Conservation (phyloP, 352 stramenopile species). For the Globisporangium alternatum region DNA sequence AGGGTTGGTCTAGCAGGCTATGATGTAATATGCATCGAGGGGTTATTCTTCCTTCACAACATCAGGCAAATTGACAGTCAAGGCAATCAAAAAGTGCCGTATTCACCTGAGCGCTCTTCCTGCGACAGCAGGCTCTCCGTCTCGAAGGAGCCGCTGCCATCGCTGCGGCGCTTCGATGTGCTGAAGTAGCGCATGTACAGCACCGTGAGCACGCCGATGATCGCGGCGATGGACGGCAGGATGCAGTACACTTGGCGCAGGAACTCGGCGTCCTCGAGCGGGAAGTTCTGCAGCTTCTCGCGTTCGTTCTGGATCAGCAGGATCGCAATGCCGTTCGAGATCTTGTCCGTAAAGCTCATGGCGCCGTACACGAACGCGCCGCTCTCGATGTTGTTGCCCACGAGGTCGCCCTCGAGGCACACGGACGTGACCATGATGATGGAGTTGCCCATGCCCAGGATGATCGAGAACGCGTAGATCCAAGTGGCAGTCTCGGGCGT, state of each 20-base stretch:
- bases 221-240: conserved; percentile 53
- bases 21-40: neutral
- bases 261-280: conserved; percentile 60
- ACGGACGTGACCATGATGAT: conserved; percentile 88
- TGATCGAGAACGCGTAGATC: conserved; percentile 68
- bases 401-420: conserved; percentile 76
- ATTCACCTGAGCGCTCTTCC: conserved; percentile 21
- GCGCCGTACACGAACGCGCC: conserved; percentile 85
- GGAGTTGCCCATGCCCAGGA: conserved; percentile 82
- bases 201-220: conserved; percentile 59
- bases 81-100: conserved; percentile 16
- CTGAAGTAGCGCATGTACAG: conserved; percentile 77
- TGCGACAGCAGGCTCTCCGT: conserved; percentile 29
- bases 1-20: neutral
- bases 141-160: conserved; percentile 22
- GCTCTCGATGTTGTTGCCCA: conserved; percentile 79
- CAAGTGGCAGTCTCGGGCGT: conserved; percentile 55
- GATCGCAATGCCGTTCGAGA: conserved; percentile 81
- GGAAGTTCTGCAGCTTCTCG: conserved; percentile 58
- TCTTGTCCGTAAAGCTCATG: conserved; percentile 89
- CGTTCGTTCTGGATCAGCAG: conserved; percentile 81
- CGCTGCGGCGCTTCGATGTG: conserved; percentile 25
- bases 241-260: conserved; percentile 75
- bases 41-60: conserved; percentile 1
- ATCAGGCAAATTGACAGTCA: neutral